A percentile compares a stretch with the other conserved stretches of the same genome.
phyloP scores from a whole-genome alignment of 163 green algal genomes.

The Scenedesmus sp. region DNA sequence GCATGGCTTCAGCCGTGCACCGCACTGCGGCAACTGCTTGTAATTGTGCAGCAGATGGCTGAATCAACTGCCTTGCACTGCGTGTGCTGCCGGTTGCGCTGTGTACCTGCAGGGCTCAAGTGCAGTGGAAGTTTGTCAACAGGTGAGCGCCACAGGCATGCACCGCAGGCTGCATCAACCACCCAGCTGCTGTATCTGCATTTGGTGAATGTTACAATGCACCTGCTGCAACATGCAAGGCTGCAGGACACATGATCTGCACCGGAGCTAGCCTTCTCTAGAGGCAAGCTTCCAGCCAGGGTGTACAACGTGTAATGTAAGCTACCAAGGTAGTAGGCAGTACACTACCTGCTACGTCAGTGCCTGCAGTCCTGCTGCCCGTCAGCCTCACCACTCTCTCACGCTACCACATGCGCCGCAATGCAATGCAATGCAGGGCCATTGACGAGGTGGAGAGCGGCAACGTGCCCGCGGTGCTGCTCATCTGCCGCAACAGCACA shows the following conservation, averaged over 20 bases:
- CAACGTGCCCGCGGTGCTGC: constrained; percentile 78
- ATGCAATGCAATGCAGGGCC: constrained; percentile 89
- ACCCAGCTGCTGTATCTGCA: not conserved
- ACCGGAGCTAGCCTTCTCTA: not conserved
- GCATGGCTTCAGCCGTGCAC: too few relatives aligned
- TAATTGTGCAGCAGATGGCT: not conserved
- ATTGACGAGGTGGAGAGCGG: constrained; percentile 88
- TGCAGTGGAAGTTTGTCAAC: constrained; percentile 70
- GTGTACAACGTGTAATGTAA: not conserved
- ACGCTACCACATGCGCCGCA: constrained; percentile 57
- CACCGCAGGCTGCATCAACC: not conserved
- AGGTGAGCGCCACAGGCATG: not conserved
- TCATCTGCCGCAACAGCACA: constrained; percentile 87
- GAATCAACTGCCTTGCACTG: not conserved
- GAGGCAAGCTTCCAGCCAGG: not conserved
- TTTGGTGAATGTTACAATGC: not conserved
- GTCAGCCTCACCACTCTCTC: not conserved
- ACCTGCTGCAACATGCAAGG: not conserved
- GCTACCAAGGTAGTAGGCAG: too few relatives aligned
- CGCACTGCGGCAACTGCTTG: not conserved
- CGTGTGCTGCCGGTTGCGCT: not conserved
- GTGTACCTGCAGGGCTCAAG: constrained; percentile 30
- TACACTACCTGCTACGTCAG: not conserved
- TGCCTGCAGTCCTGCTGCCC: not conserved
- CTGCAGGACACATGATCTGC: not conserved